These are phyloP conservation scores for Phytophthora capsici DNA, from an alignment of 352 stramenopile genomes.

Conservation along the genomic window DNA sequence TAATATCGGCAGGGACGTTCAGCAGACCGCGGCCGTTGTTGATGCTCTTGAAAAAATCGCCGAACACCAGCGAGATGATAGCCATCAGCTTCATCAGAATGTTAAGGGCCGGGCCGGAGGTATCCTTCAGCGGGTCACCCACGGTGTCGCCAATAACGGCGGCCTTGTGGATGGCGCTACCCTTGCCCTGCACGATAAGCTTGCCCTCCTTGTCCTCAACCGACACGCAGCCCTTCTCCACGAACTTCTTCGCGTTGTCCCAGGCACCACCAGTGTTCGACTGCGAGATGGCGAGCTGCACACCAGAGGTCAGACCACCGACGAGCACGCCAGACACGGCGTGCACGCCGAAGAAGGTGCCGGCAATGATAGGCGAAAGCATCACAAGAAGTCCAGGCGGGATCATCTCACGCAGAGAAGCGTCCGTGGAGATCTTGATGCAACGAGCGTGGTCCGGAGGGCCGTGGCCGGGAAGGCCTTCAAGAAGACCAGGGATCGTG, in stretches of 20 bases:
- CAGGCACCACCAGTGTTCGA: conserved; percentile 99
- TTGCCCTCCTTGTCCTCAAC: conserved; percentile 93
- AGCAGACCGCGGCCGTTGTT: conserved; percentile 96
- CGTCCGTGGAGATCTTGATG: conserved; percentile 99
- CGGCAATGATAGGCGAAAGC: conserved; percentile 97
- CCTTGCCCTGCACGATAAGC: conserved; percentile 93
- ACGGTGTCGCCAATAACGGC: conserved; percentile 98
- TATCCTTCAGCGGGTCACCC: conserved; percentile 99
- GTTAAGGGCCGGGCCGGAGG: conserved; percentile 98
- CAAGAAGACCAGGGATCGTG: conserved; percentile 97
- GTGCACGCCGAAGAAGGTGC: conserved; percentile 98
- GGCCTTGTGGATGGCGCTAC: conserved; percentile 98
- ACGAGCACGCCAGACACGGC: conserved; percentile 98
- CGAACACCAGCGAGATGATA: conserved; percentile 99
- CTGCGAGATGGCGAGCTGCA: conserved; percentile 99
- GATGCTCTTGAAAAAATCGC: conserved; percentile 98
- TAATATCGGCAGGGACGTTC: conserved; percentile 71
- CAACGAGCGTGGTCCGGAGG: conserved; percentile 91
- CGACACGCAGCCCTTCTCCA: conserved; percentile 95
- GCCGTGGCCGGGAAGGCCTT: conserved; percentile 91
- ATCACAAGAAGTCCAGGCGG: conserved; percentile 98
- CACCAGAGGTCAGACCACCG: conserved; percentile 94
- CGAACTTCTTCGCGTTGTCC: conserved; percentile 99
- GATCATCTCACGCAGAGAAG: conserved; percentile 99
- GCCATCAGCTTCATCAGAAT: conserved; percentile 99